A percentile compares a stretch with the other conserved stretches of the same genome.
phyloP scores from a whole-genome alignment of 305 asterid species.

The Fraxinus sp. region DNA sequence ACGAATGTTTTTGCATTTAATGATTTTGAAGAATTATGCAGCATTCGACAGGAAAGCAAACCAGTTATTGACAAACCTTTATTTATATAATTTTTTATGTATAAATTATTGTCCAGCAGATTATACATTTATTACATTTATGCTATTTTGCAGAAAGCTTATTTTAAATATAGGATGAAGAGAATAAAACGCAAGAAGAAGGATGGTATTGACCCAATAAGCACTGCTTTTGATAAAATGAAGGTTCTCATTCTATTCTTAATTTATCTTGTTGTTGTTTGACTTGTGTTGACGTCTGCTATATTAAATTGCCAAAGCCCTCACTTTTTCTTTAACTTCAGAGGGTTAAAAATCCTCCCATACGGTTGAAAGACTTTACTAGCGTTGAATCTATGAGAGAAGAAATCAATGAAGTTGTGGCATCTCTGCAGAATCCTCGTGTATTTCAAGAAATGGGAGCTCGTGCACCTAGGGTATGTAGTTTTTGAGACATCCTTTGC shows the following conservation, averaged over 20 bases:
- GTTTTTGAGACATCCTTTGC: slow-evolving; percentile 17
- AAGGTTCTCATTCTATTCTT: slow-evolving; percentile 54
- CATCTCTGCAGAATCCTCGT: slow-evolving; percentile 83
- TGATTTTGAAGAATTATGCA: not conserved
- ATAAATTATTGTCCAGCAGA: slow-evolving; percentile 11
- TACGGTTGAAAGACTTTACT: slow-evolving; percentile 82
- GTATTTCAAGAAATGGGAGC: slow-evolving; percentile 99
- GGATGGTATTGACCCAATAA: slow-evolving; percentile 89
- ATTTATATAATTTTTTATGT: not conserved
- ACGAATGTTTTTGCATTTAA: not conserved
- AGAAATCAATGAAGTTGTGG: slow-evolving; percentile 95
- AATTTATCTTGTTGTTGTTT: slow-evolving; percentile 13
- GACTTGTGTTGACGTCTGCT: slow-evolving; percentile 7
- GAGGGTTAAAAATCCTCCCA: slow-evolving; percentile 98
- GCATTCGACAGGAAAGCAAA: not conserved
- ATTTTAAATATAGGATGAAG: slow-evolving; percentile 43
- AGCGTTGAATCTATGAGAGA: slow-evolving; percentile 93
- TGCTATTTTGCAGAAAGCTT: slow-evolving; percentile 67
- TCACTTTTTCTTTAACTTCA: slow-evolving; percentile 32
- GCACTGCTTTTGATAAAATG: slow-evolving; percentile 95
- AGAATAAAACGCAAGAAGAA: slow-evolving; percentile 51
- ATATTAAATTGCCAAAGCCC: slow-evolving; percentile 26
- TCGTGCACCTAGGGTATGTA: slow-evolving; percentile 97
- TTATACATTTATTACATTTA: slow-evolving; percentile 24
- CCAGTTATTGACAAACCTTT: slow-evolving; percentile 1